These are phyloP conservation scores for Pterocarpus macrocarpus DNA, from an alignment of 306 rosid genomes.

Conservation along the genomic window DNA sequence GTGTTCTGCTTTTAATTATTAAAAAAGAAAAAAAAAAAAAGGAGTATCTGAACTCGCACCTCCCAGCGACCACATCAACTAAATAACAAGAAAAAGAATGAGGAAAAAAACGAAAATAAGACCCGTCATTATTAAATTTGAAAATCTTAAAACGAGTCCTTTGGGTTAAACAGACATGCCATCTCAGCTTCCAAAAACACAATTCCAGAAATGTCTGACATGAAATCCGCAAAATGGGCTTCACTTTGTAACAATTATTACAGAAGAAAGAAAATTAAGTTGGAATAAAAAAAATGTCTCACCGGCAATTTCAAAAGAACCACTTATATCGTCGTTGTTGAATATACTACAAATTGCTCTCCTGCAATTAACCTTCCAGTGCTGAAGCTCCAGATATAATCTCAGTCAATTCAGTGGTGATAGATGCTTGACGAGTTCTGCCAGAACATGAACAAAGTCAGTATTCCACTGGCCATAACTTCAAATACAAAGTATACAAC, in stretches of 20 bases:
- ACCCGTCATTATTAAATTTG: constrained; percentile 23
- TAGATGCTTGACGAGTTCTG: constrained; percentile 99
- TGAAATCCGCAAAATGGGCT: constrained; percentile 52
- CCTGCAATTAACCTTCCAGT: constrained; percentile 64
- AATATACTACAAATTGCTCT: constrained; percentile 42
- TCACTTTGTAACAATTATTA: constrained; percentile 67
- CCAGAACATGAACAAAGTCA: constrained; percentile 48
- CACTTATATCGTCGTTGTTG: constrained; percentile 56
- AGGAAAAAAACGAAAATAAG: neutral
- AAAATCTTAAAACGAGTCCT: constrained; percentile 34
- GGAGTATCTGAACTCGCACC: too few species aligned
- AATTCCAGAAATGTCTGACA: constrained; percentile 38
- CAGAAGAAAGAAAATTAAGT: constrained; percentile 32
- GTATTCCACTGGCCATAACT: constrained; percentile 23
- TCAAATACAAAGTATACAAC: neutral
- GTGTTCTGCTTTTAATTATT: too few species aligned
- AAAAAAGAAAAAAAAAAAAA: too few species aligned
- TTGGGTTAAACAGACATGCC: constrained; percentile 35
- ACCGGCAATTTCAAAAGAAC: constrained; percentile 54
- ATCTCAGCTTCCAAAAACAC: constrained; percentile 51
- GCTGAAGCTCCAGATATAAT: constrained; percentile 99
- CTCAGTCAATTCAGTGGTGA: constrained; percentile 97
- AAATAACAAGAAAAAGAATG: neutral
- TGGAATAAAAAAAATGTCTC: constrained; percentile 46
- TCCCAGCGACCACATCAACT: too few species aligned